phyloP scores from a whole-genome alignment of 2,329 filamentous ascomycete genomes.

The Hypomyces perniciosus region DNA sequence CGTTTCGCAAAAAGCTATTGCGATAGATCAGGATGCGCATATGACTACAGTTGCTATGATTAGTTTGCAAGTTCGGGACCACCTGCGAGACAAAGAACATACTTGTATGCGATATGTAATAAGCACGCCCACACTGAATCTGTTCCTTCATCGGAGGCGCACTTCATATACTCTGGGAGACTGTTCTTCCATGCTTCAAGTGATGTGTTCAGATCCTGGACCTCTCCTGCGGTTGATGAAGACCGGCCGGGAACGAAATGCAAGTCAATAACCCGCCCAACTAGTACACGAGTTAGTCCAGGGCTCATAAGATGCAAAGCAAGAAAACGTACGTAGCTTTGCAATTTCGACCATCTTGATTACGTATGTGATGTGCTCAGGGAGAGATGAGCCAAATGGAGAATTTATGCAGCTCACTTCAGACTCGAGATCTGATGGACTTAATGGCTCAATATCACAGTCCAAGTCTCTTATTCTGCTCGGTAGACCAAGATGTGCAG shows the following conservation, averaged over 20 bases:
- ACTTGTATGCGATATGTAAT: constrained; percentile 34
- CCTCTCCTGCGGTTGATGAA: constrained; percentile 22
- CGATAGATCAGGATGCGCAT: constrained; percentile 32
- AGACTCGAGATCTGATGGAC: constrained; percentile 25
- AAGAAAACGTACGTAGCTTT: constrained; percentile 23
- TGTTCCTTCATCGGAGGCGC: constrained; percentile 26
- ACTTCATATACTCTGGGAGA: constrained; percentile 26
- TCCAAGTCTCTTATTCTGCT: constrained; percentile 34
- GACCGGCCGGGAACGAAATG: constrained; percentile 31
- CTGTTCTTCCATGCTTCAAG: constrained; percentile 30
- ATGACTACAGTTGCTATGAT: constrained; percentile 19
- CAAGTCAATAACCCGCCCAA: constrained; percentile 30
- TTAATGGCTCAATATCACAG: constrained; percentile 32
- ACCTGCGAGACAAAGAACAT: constrained; percentile 1
- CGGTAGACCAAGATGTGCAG: constrained; percentile 30
- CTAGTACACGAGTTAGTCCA: constrained; percentile 13
- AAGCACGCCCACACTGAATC: constrained; percentile 32
- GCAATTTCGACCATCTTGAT: constrained; percentile 35
- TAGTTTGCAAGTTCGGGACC: background rate
- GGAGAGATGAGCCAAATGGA: constrained; percentile 24
- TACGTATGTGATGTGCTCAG: constrained; percentile 29
- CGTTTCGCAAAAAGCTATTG: constrained; percentile 26
- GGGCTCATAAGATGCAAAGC: background rate
- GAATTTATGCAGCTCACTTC: constrained; percentile 17
- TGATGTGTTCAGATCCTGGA: constrained; percentile 23